Percentiles rank a stretch among this genome's conserved stretches.
Conservation (phyloP, 2,329 filamentous ascomycete species). For the Stylonectria norvegica region DNA sequence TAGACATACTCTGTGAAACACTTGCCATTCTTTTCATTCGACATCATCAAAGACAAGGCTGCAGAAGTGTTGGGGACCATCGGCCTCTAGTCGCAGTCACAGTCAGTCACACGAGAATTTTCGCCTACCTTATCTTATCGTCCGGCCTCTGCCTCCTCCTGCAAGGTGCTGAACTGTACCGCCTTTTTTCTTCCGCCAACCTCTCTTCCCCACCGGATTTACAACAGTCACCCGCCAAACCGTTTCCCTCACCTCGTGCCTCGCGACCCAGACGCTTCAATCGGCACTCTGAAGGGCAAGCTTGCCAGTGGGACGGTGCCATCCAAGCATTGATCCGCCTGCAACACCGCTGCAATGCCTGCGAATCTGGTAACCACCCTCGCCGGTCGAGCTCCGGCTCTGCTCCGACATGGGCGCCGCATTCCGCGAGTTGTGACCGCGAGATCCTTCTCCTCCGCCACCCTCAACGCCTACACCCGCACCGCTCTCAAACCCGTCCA, state of each 20-base stretch:
- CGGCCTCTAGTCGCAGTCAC: neutral
- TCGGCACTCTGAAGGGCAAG: constrained; percentile 31
- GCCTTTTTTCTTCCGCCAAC: constrained; percentile 23
- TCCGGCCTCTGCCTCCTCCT: no score
- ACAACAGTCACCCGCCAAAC: constrained; percentile 27
- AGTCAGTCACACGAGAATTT: constrained; percentile 23
- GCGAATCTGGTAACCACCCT: constrained; percentile 40
- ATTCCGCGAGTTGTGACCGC: constrained; percentile 43
- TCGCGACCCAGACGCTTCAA: constrained; percentile 25
- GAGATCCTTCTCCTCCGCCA: constrained; percentile 42
- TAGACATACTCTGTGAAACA: neutral
- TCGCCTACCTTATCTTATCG: constrained; percentile 28
- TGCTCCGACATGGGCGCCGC: constrained; percentile 54
- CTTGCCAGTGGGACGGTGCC: constrained; percentile 36
- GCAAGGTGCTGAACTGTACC: no score
- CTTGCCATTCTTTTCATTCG: constrained; percentile 11
- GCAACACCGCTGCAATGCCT: constrained; percentile 36
- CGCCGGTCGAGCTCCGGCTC: constrained; percentile 55
- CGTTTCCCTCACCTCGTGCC: constrained; percentile 17
- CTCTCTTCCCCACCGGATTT: constrained; percentile 10
- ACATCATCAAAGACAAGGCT: constrained; percentile 12
- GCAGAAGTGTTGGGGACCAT: constrained; percentile 24
- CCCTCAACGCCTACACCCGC: constrained; percentile 27
- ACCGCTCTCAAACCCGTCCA: constrained; percentile 29
- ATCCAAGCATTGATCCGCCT: constrained; percentile 34